These are phyloP conservation scores for Pyricularia sp. DNA, from an alignment of 2,329 filamentous ascomycete genomes.

Conservation along the genomic window DNA sequence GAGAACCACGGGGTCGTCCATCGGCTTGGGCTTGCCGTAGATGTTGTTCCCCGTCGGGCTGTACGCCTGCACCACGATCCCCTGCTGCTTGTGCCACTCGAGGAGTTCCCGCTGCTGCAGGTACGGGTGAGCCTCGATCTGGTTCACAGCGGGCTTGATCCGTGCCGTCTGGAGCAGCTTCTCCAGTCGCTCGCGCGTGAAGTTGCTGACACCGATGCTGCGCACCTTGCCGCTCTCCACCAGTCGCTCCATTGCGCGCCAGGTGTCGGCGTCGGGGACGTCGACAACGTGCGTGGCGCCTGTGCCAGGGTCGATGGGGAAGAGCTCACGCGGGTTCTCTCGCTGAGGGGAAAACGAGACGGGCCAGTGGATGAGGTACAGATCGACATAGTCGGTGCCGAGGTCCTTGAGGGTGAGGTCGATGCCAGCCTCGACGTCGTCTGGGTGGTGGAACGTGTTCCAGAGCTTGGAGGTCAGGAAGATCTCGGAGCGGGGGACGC, in stretches of 20 bases:
- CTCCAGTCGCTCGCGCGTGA: slow-evolving; percentile 30
- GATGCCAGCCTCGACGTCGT: slow-evolving; percentile 42
- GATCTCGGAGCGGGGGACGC: slow-evolving; percentile 9
- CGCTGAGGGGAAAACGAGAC: background rate
- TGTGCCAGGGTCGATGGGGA: slow-evolving; percentile 31
- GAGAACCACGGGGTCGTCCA: slow-evolving; percentile 38
- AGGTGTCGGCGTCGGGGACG: slow-evolving; percentile 24
- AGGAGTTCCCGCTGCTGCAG: slow-evolving; percentile 52
- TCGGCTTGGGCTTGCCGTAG: slow-evolving; percentile 29
- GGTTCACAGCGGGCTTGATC: slow-evolving; percentile 52
- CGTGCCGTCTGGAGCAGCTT: slow-evolving; percentile 38
- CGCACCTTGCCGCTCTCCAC: slow-evolving; percentile 26
- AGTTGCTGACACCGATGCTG: slow-evolving; percentile 44
- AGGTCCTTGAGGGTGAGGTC: slow-evolving; percentile 39
- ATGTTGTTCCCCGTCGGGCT: slow-evolving; percentile 53
- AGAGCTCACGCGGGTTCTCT: slow-evolving; percentile 25
- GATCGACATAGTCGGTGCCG: slow-evolving; percentile 40
- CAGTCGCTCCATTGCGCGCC: slow-evolving; percentile 28
- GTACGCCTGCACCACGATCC: slow-evolving; percentile 54
- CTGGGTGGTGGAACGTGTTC: slow-evolving; percentile 56
- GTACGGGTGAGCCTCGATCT: slow-evolving; percentile 62
- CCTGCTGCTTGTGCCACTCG: slow-evolving; percentile 44
- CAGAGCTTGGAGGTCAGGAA: slow-evolving; percentile 56
- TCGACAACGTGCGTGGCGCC: slow-evolving; percentile 10
- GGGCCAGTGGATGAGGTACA: slow-evolving; percentile 40